Percentiles rank a stretch among this genome's conserved stretches.
Evolutionary conservation across 352 stramenopile species (phyloP).

Genomic region (Thalassiosira oceanica): DNA sequence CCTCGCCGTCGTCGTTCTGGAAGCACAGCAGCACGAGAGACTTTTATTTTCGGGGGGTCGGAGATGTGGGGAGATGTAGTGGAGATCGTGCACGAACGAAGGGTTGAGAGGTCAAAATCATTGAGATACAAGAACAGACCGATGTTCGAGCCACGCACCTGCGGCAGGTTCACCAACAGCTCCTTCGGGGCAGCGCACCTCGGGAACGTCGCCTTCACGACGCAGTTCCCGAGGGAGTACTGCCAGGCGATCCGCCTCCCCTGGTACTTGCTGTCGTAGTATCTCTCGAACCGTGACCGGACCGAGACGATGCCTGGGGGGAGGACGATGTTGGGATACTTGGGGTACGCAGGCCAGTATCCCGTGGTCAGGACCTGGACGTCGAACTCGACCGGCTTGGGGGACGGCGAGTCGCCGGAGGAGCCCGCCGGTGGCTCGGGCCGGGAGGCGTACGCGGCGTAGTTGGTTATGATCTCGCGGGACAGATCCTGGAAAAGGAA

Average conservation of each 20-base stretch:
- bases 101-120: too few relatives aligned
- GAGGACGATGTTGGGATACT: slow-evolving; percentile 84
- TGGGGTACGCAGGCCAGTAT: slow-evolving; percentile 95
- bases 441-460: slow-evolving; percentile 48
- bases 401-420: not conserved
- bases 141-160: too few relatives aligned
- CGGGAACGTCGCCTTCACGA: slow-evolving; percentile 86
- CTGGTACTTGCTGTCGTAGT: slow-evolving; percentile 81
- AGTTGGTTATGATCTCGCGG: slow-evolving; percentile 89
- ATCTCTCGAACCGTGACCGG: slow-evolving; percentile 64
- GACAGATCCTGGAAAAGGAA: too few relatives aligned
- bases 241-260: slow-evolving; percentile 77
- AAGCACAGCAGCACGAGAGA: slow-evolving; percentile 96
- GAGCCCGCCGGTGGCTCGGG: slow-evolving; percentile 10
- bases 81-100: too few relatives aligned
- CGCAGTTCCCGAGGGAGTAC: slow-evolving; percentile 70
- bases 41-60: too few relatives aligned
- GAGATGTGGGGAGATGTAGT: too few relatives aligned
- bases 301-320: slow-evolving; percentile 71
- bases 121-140: too few relatives aligned
- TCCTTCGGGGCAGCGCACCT: slow-evolving; percentile 84
- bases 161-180: slow-evolving; percentile 94
- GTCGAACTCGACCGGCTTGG: slow-evolving; percentile 86
- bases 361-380: slow-evolving; percentile 96
- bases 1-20: slow-evolving; percentile 56